A percentile compares a stretch with the other conserved stretches of the same genome.
Conservation (phyloP, 306 rosid genomes). For the Lathyrus sativus region DNA sequence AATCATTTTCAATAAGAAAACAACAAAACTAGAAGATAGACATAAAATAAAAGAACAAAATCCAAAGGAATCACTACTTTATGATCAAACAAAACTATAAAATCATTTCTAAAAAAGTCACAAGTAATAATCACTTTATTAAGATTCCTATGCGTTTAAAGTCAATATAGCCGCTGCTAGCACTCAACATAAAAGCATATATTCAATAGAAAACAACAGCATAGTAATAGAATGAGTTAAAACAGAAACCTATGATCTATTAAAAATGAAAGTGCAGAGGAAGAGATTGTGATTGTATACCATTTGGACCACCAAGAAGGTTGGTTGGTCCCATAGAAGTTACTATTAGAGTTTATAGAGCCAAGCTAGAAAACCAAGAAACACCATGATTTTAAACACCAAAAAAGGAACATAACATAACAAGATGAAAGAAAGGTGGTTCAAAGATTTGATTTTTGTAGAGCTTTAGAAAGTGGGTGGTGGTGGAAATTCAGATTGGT, state of each 20-base stretch:
- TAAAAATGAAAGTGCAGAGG: slow-evolving; percentile 5
- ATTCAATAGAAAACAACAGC: slow-evolving; percentile 27
- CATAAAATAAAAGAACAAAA: slow-evolving; percentile 35
- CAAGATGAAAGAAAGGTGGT: slow-evolving; percentile 28
- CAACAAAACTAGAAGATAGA: slow-evolving; percentile 28
- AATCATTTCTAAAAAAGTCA: not conserved
- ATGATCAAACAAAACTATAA: slow-evolving; percentile 12
- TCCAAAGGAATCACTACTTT: slow-evolving; percentile 5
- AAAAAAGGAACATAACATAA: slow-evolving; percentile 47
- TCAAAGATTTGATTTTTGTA: slow-evolving; percentile 2
- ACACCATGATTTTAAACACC: slow-evolving; percentile 39
- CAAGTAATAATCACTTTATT: slow-evolving; percentile 1
- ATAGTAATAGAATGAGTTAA: not conserved
- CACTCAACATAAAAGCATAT: slow-evolving; percentile 23
- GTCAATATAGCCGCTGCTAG: slow-evolving; percentile 9
- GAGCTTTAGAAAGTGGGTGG: slow-evolving; percentile 38
- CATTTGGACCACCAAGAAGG: slow-evolving; percentile 47
- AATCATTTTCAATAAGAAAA: slow-evolving; percentile 19
- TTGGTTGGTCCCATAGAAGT: slow-evolving; percentile 34
- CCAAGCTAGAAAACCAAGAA: slow-evolving; percentile 31
- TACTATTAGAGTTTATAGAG: slow-evolving; percentile 23
- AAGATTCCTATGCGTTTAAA: slow-evolving; percentile 32
- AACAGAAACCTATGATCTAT: not conserved
- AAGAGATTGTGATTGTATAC: slow-evolving; percentile 31
- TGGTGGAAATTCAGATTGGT: slow-evolving; percentile 51